Conservation (phyloP, 768 basidiomycete species). For the Phanerochaete sordida region DNA sequence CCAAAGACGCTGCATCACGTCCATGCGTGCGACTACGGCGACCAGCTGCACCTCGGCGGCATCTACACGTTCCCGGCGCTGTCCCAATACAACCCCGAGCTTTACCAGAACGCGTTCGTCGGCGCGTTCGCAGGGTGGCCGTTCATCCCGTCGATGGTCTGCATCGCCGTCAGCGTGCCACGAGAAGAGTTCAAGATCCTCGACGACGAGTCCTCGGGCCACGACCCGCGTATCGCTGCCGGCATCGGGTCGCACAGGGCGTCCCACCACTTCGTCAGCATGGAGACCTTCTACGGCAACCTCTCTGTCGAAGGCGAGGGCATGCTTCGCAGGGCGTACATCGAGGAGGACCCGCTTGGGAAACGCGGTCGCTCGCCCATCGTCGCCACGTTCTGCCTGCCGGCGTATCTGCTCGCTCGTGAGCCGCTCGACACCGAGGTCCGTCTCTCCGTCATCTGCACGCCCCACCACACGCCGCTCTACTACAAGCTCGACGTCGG, state of each 20-base stretch:
- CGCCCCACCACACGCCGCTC: background rate
- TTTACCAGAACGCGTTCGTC: background rate
- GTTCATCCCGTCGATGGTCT: conserved; percentile 34
- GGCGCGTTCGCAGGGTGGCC: conserved; percentile 19
- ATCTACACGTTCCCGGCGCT: background rate
- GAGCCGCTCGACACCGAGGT: background rate
- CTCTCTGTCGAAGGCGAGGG: conserved; percentile 11
- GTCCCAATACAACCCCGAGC: background rate
- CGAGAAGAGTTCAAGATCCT: conserved; percentile 26
- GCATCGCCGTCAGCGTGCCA: conserved; percentile 35
- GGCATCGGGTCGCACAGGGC: conserved; percentile 8
- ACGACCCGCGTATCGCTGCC: conserved; percentile 26
- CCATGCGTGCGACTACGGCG: background rate
- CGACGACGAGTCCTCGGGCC: conserved; percentile 17
- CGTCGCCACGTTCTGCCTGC: conserved; percentile 23
- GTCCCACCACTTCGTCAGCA: conserved; percentile 26
- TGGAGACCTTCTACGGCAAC: conserved; percentile 20
- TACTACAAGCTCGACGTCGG: background rate
- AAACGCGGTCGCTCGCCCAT: conserved; percentile 14
- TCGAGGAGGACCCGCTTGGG: conserved; percentile 16
- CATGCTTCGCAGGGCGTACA: conserved; percentile 7
- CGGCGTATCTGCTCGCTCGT: conserved; percentile 20
- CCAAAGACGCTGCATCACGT: background rate
- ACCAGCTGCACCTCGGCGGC: background rate
- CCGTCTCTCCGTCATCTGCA: background rate